Base-by-base conservation (phyloP, 768 basidiomycete species). In the Gloeostereum incarnatum region DNA sequence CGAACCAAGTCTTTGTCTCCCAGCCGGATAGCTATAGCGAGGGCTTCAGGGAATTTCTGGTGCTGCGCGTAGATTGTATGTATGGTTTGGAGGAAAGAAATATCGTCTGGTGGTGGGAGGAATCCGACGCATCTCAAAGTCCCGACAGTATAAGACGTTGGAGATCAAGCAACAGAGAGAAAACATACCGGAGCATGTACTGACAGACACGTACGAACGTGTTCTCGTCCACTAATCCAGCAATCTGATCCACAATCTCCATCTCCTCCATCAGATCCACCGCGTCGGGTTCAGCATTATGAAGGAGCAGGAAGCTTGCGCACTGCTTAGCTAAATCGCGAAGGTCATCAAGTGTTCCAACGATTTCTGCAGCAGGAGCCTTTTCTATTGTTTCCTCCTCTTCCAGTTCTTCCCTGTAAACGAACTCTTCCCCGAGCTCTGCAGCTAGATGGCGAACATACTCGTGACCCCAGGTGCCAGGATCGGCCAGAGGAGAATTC, bases 401-500 rank as follows among this genome's bases (percentile, higher is more conserved):
- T 34, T 51, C 42, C 6, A 49, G 35, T 25, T 57, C 57, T 19
- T 69, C 77, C n/a, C 87, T 79, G 34, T 67, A 55, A 18, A 66
- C 73, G 54, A 81, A 98, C 54, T 98, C 96, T 54, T 97, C 89
- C 5, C 92, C 92, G 6, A 99, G 79, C 55, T 99, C 96, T 2
- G 94, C 83, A 8, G 96, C 89, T 32, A 99, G 75, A 56, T 99
- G 94, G 23, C 94, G 81, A 38, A 98, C 89, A 53, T 99, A 99
- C 67, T 99, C 96, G 56, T 99, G 93, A 3, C 96, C 96, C 96
- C 96, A 99, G 22, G 80, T 73, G n/a, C 94, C 93, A 0, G 96
- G 93, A 47, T 91, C 88, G 2, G 83, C 71, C 16, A 87, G 73
- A 3, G 78, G 75, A 2, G 83, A 75, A 27, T 76, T 68, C 13